Evolutionary conservation across 129 eudicot genomes (phyloP).

Genomic region (Arctium lappa): DNA sequence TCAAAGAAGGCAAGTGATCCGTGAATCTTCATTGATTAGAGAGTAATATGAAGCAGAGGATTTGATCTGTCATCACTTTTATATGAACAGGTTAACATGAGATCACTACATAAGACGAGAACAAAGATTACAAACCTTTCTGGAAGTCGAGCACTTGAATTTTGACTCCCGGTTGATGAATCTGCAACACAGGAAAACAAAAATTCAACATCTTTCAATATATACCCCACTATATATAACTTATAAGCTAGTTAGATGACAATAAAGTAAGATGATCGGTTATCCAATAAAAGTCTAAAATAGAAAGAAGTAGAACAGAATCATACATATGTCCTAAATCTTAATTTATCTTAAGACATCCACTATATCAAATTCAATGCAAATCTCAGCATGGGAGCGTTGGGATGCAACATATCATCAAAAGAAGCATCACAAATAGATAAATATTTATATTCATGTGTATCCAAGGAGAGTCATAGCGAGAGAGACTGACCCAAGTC

Average conservation of each 20-base stretch:
- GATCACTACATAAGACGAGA: neutral
- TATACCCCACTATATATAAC: neutral
- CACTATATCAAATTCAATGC: neutral
- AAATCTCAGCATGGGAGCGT: neutral
- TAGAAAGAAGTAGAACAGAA: neutral
- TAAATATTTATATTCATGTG: neutral
- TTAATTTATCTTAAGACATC: neutral
- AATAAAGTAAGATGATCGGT: neutral
- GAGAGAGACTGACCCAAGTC: slow-evolving; percentile 60
- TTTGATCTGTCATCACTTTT: neutral
- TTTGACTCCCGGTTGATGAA: slow-evolving; percentile 59
- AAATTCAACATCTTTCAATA: neutral
- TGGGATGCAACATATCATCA: neutral
- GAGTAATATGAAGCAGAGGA: neutral
- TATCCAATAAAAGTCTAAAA: neutral
- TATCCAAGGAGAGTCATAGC: neutral
- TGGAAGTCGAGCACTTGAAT: slow-evolving; percentile 81
- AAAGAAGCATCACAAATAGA: neutral
- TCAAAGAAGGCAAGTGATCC: neutral
- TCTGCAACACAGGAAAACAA: slow-evolving; percentile 38
- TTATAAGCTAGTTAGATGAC: neutral
- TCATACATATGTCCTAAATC: neutral
- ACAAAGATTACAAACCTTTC: slow-evolving; percentile 62
- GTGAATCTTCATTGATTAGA: neutral
- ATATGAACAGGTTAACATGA: neutral